phyloP scores from a whole-genome alignment of 2,329 filamentous ascomycete genomes.

The Cladobotryum mycophilum region DNA sequence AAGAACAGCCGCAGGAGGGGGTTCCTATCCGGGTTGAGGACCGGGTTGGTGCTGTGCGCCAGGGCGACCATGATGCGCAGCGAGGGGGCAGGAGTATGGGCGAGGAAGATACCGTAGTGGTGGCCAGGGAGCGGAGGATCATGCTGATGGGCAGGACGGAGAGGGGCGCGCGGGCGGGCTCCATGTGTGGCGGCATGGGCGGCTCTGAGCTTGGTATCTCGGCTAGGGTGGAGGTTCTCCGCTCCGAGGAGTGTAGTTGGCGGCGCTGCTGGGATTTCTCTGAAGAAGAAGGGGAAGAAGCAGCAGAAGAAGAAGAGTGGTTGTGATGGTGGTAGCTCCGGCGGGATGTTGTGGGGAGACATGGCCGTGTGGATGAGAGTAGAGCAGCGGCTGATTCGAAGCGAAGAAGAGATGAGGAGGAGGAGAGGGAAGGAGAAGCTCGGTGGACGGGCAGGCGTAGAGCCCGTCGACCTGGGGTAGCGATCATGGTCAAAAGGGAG shows the following conservation, averaged over 20 bases:
- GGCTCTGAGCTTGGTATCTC: conserved; percentile 27
- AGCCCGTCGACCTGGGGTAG: conserved; percentile 17
- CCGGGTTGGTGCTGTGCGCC: conserved; percentile 58
- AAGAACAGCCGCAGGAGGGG: conserved; percentile 62
- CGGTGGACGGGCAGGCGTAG: conserved; percentile 15
- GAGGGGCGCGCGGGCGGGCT: conserved; percentile 41
- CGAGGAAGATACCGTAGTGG: conserved; percentile 65
- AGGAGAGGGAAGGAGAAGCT: conserved; percentile 6
- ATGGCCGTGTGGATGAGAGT: conserved; percentile 10
- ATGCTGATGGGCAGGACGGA: conserved; percentile 60
- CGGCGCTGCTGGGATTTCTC: conserved; percentile 16
- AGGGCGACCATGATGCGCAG: conserved; percentile 61
- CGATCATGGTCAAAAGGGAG: conserved; percentile 17
- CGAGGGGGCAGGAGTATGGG: conserved; percentile 61
- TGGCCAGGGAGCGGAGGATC: conserved; percentile 62
- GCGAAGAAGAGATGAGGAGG: neutral
- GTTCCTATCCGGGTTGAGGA: conserved; percentile 72
- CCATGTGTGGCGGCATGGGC: conserved; percentile 19
- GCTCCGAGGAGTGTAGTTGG: conserved; percentile 31
- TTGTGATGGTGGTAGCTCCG: conserved; percentile 1
- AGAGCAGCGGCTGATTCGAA: conserved; percentile 1
- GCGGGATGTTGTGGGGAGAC: conserved; percentile 8
- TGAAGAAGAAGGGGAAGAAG: neutral
- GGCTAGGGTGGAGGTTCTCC: conserved; percentile 29
- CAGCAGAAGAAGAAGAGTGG: no score